A percentile compares a stretch with the other conserved stretches of the same genome.
Conservation (phyloP, 306 rosid species). For the Cicer bijugum region DNA sequence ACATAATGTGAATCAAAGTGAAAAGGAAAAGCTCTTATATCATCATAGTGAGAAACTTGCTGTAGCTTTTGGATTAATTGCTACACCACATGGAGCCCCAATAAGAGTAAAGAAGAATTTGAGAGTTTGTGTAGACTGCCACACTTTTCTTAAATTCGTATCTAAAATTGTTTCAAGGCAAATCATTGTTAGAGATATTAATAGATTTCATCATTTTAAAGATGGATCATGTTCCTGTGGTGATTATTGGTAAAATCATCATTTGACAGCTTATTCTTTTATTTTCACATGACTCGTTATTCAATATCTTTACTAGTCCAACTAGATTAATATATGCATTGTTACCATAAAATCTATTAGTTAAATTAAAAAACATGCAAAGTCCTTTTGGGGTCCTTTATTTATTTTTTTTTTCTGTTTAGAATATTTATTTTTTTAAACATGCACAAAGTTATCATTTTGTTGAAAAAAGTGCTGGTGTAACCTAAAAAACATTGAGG, state of each 20-base stretch:
- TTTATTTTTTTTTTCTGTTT: no score
- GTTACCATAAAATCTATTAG: no score
- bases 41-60: constrained; percentile 94
- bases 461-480: no score
- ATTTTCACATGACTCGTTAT: constrained; percentile 20
- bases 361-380: no score
- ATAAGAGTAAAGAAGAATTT: constrained; percentile 88
- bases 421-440: no score
- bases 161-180: constrained; percentile 71
- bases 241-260: constrained; percentile 75
- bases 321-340: not conserved
- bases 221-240: constrained; percentile 89
- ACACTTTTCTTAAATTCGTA: constrained; percentile 70
- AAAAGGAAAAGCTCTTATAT: constrained; percentile 66
- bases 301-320: constrained; percentile 22
- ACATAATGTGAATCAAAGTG: constrained; percentile 72
- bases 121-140: constrained; percentile 84
- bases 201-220: constrained; percentile 88
- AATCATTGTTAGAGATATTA: constrained; percentile 78
- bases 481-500: no score
- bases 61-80: constrained; percentile 81
- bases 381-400: no score
- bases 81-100: constrained; percentile 71
- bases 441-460: no score
- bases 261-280: not conserved